phyloP scores from a whole-genome alignment of 176 grass and related monocot species.

The Oryza rufipogon region DNA sequence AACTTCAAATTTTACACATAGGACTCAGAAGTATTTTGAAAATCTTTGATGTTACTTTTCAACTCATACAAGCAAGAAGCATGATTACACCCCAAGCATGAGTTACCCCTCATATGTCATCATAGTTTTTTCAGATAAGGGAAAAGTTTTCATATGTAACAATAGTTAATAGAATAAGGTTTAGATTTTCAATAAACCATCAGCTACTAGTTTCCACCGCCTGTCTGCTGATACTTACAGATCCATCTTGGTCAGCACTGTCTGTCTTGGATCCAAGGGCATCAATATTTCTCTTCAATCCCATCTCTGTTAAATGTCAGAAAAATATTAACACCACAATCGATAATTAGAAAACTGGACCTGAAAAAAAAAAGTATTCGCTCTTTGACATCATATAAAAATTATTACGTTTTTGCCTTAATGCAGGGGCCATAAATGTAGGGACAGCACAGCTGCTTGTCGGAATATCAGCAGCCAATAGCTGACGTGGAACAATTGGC shows the following conservation, averaged over 20 bases:
- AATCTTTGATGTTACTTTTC: not conserved
- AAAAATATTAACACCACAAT: slow-evolving; percentile 48
- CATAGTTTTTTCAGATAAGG: not conserved
- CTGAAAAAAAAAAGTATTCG: slow-evolving; percentile 30
- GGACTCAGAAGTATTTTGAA: not conserved
- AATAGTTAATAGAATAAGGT: not conserved
- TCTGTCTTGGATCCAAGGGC: slow-evolving; percentile 18
- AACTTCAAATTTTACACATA: not conserved
- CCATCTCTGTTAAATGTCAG: slow-evolving; percentile 44
- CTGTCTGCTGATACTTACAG: slow-evolving; percentile 46
- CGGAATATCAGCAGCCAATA: slow-evolving; percentile 47
- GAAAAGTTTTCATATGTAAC: not conserved
- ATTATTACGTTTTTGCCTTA: slow-evolving; percentile 27
- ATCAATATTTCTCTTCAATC: slow-evolving; percentile 60
- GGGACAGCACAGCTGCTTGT: slow-evolving; percentile 40
- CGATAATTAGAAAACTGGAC: slow-evolving; percentile 23
- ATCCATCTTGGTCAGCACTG: slow-evolving; percentile 20
- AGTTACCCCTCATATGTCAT: not conserved
- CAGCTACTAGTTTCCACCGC: slow-evolving; percentile 30
- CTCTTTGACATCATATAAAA: slow-evolving; percentile 14
- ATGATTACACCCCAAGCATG: not conserved
- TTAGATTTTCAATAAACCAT: slow-evolving; percentile 24
- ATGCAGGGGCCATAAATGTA: slow-evolving; percentile 28
- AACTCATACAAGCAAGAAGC: not conserved
- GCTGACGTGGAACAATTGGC: slow-evolving; percentile 25